Base-by-base conservation (phyloP, 805 yeast genomes). In the Suhomyces pyralidae region DNA sequence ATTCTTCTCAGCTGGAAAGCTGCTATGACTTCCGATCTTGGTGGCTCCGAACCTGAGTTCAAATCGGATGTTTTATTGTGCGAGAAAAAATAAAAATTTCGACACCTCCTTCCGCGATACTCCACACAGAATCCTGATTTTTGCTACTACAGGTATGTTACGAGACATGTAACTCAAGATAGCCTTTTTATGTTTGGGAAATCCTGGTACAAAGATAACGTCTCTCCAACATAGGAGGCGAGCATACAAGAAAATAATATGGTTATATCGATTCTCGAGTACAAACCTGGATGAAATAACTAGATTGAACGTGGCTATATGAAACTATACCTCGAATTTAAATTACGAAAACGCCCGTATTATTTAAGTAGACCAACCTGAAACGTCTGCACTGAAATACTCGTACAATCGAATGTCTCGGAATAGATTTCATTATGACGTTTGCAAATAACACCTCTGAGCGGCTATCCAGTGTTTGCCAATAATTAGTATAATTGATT, bases 41-140 rank as follows among this genome's bases (percentile, higher is more conserved):
- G 9, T 38, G 42, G 12, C 17, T 17, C 42, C 24, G n/a, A 17
- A 9, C 24, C 42, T 4, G 9, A 12, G 22, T 38, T 38, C 22
- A 38, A 38, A 38, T 38, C 42, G 42, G 42, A 38, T 38, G 42
- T 15, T 38, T 38, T 38, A n/a, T 38, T 38, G 42, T 38, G 42
- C 17, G 42, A n/a, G 42, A 38, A 38, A 38, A 38, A 38, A n/a
- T 19, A 9, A 10, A 4, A 19, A 38, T 6, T 38, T 12, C 36
- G 36, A 38, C 42, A 38, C 5, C 24, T 19, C 42, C 42, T 38
- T 38, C 24, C n/a, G 42, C 42, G 42, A 38, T 17, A 38, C 42
- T 19, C 42, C 42, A 38, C 42, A 38, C 42, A 19, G 24, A 17
- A 38, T 38, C 42, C 42, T 12, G 42, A 38, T 8, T 38, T 28